phyloP scores from a whole-genome alignment of 495 filamentous ascomycete species.

The Annulohypoxylon moriforme region DNA sequence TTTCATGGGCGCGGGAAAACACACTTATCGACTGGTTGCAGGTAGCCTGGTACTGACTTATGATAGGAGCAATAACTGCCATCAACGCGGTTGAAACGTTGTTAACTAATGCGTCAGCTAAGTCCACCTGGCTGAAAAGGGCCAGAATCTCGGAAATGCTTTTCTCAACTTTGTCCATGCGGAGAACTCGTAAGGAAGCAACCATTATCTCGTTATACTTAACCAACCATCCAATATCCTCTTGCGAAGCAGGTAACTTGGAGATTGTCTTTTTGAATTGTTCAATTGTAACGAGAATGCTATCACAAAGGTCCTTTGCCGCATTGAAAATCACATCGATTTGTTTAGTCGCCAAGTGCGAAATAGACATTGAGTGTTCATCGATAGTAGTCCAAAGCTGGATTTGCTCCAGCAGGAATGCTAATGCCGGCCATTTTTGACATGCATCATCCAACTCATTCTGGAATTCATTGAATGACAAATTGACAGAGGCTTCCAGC shows the following conservation, averaged over 20 bases:
- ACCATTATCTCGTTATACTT: constrained; percentile 68
- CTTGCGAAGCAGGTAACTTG: constrained; percentile 62
- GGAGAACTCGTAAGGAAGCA: constrained; percentile 67
- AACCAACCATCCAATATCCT: constrained; percentile 72
- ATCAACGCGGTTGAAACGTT: constrained; percentile 69
- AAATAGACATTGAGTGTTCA: constrained; percentile 8
- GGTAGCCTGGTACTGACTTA: constrained; percentile 75
- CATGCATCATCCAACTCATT: constrained; percentile 56
- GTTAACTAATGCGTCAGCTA: constrained; percentile 55
- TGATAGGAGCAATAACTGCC: constrained; percentile 74
- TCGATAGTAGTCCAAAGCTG: constrained; percentile 56
- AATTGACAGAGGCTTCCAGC: constrained; percentile 58
- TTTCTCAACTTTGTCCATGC: constrained; percentile 62
- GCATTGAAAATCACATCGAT: constrained; percentile 63
- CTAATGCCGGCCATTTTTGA: constrained; percentile 65
- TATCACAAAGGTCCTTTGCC: constrained; percentile 69
- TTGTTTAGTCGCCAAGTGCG: constrained; percentile 34
- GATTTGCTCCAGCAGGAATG: constrained; percentile 72
- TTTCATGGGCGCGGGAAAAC: constrained; percentile 69
- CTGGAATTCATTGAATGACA: constrained; percentile 58
- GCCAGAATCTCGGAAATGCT: constrained; percentile 60
- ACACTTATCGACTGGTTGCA: constrained; percentile 63
- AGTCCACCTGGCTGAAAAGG: constrained; percentile 62
- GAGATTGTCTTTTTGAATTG: constrained; percentile 65
- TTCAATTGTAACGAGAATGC: constrained; percentile 79